Percentiles rank a stretch among this genome's conserved stretches.
Evolutionary conservation across 345 rosid species (phyloP).

Genomic region (Gossypium turneri): DNA sequence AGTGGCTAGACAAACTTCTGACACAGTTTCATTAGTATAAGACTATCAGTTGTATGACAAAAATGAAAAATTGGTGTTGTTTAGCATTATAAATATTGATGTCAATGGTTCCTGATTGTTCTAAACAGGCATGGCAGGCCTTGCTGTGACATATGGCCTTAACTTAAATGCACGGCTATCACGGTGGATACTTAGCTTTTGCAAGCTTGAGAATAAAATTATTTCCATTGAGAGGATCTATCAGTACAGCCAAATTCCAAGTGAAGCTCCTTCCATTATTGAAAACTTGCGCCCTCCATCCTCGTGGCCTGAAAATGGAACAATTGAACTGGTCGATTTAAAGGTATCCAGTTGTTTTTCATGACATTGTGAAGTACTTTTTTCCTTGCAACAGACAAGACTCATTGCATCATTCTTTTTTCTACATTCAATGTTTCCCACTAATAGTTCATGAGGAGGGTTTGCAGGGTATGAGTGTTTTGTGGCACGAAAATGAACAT

Average conservation of each 20-base stretch:
- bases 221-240: constrained; percentile 95
- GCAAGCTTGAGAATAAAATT: constrained; percentile 98
- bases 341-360: constrained; percentile 44
- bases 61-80: not conserved
- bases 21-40: not conserved
- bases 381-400: not conserved
- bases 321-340: constrained; percentile 72
- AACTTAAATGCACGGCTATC: constrained; percentile 94
- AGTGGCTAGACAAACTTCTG: not conserved
- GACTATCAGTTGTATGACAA: not conserved
- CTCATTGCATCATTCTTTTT: not conserved
- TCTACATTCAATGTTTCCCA: not conserved
- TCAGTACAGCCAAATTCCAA: constrained; percentile 83
- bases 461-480: not conserved
- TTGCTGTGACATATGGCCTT: constrained; percentile 98
- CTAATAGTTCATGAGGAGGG: not conserved
- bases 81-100: not conserved
- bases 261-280: constrained; percentile 69
- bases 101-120: constrained; percentile 22
- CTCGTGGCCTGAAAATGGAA: constrained; percentile 88
- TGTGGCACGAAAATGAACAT: not conserved
- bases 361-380: not conserved
- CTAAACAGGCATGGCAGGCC: constrained; percentile 96
- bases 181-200: constrained; percentile 98
- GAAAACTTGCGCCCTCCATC: constrained; percentile 63